Base-by-base conservation (phyloP, 257 asterid genomes). In the Solanum pimpinellifolium region DNA sequence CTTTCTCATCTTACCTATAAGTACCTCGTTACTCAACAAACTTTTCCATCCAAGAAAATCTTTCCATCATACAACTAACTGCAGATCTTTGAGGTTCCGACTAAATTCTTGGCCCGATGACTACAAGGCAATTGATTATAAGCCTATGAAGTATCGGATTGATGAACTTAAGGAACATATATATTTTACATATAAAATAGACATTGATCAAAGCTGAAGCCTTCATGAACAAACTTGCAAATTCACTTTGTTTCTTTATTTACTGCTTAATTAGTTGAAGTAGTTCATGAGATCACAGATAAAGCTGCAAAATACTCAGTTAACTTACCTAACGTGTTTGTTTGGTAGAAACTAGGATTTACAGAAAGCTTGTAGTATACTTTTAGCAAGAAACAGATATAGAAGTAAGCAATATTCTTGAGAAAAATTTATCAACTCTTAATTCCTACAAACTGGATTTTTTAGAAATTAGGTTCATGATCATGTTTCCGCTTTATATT, bases 141-240 rank as follows among this genome's bases (percentile, higher is more conserved):
- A 49, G 62, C 20, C 62, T 52, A 52, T 52, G 23, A 52, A 16
- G 62, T 52, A 52, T 52, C 10, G 11, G 4, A 91, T 90, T 49
- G 98, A 94, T 35, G 93, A 72, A 2, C 74, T 93, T 9, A 94
- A 92, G 49, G 87, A 90, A 56, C 93, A 92, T 84, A 92, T 89
- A 9, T 84, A 33, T 33, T 33, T 25, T 83, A 75, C 14, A 68
- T 88, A 92, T 88, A 92, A 92, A 88, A 52, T 92, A 90, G 88
- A 90, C 94, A 14, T 52, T 92, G 82, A 89, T 91, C 15, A 95
- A 94, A 87, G 98, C 93, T 29, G 95, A 94, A 90, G 93, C 91
- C 0, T 49, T 92, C 88, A 92, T 90, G 93, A 92, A 88, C 44
- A 92, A 49, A 14, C 59, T 49, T 49, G 59, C 59, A 15, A 15